These are phyloP conservation scores for Penicillium thymicola DNA, from an alignment of 2,329 filamentous ascomycete genomes.

Conservation along the genomic window DNA sequence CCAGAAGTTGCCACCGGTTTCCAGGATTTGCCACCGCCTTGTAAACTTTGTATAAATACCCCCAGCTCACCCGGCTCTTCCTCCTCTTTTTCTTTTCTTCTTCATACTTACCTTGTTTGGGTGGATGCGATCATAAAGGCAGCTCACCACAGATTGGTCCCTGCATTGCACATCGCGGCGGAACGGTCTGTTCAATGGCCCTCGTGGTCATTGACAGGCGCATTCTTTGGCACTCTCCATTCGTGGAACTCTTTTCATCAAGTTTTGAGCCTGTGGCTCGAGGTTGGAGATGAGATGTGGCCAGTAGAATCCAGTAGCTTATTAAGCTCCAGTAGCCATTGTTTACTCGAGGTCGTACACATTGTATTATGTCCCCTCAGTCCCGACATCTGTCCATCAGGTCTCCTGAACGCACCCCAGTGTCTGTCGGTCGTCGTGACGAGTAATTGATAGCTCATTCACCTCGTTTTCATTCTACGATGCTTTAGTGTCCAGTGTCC, in stretches of 20 bases:
- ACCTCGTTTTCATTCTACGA: neutral
- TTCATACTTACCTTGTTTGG: slow-evolving; percentile 54
- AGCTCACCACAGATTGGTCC: slow-evolving; percentile 47
- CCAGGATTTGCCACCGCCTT: slow-evolving; percentile 13
- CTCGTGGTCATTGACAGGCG: slow-evolving; percentile 42
- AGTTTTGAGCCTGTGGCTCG: slow-evolving; percentile 28
- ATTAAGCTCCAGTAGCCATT: too few species aligned
- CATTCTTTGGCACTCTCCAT: slow-evolving; percentile 40
- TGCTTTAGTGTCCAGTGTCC: neutral
- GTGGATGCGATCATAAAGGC: slow-evolving; percentile 48
- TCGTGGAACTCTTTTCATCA: slow-evolving; percentile 34
- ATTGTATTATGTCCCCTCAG: too few species aligned
- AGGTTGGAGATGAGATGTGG: slow-evolving; percentile 33
- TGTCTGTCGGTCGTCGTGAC: neutral
- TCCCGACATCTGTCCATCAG: too few species aligned
- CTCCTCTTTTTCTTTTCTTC: slow-evolving; percentile 43
- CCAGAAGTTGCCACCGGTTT: fast-evolving
- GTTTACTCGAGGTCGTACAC: too few species aligned
- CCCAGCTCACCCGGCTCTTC: slow-evolving; percentile 18
- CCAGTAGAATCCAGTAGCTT: neutral
- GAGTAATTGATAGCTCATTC: neutral
- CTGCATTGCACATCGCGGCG: slow-evolving; percentile 59
- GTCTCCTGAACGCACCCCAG: too few species aligned
- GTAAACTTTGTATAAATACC: slow-evolving; percentile 31
- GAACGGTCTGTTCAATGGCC: slow-evolving; percentile 48